Evolutionary conservation across 176 grass and related monocot genomes (phyloP).

Genomic region (Puccinellia tenuiflora): DNA sequence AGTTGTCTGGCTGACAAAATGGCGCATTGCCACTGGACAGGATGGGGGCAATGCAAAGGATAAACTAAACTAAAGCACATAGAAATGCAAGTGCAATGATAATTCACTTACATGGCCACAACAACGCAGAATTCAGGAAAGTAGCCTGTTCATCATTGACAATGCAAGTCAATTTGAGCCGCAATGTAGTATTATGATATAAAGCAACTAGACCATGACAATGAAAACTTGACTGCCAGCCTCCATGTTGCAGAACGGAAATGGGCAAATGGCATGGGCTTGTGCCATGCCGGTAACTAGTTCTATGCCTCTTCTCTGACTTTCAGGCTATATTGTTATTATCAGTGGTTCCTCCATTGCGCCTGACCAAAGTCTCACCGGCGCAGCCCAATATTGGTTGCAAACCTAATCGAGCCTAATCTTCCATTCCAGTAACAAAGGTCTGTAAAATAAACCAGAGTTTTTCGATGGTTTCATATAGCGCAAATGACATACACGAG

Average conservation of each 20-base stretch:
- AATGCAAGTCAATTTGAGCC: conserved; percentile 4
- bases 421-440: background rate
- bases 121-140: background rate
- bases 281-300: background rate
- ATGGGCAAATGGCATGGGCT: background rate
- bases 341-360: background rate
- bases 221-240: background rate
- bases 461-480: background rate
- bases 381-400: background rate
- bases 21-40: conserved; percentile 26
- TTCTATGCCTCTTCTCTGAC: conserved; percentile 2
- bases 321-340: background rate
- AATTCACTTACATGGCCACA: conserved; percentile 3
- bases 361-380: background rate
- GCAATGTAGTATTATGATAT: background rate
- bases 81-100: background rate
- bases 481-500: background rate
- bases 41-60: background rate
- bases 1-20: conserved; percentile 24
- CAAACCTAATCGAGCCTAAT: background rate
- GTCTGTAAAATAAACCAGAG: background rate
- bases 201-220: conserved; percentile 10
- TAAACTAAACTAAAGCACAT: conserved; percentile 25
- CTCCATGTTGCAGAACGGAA: background rate
- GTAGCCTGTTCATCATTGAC: background rate